Percentiles rank a stretch among this genome's conserved stretches.
Conservation (phyloP, 2,329 filamentous ascomycete genomes). For the Penicillium hesseltinei region DNA sequence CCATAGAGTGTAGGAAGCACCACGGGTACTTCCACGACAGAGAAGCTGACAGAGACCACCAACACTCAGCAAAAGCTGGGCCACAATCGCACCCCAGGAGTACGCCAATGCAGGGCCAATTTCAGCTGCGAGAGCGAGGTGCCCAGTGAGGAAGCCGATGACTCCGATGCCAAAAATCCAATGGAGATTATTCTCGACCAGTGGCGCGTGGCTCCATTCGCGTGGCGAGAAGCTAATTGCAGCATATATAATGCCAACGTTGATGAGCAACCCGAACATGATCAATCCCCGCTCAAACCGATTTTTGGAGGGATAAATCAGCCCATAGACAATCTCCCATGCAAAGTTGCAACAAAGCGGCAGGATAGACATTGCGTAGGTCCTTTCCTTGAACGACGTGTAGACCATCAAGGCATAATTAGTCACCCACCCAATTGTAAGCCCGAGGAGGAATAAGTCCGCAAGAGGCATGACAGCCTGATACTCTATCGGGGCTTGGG, state of each 20-base stretch:
- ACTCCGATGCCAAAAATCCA: neutral
- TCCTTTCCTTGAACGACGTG: neutral
- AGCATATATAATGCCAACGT: neutral
- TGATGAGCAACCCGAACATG: neutral
- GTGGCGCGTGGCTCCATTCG: too few species aligned
- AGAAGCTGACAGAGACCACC: neutral
- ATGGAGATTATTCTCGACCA: neutral
- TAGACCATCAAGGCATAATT: neutral
- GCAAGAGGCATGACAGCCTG: neutral
- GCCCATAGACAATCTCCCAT: neutral
- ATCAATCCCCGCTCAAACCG: neutral
- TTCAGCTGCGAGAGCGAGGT: too few species aligned
- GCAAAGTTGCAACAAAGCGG: neutral
- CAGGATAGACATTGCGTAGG: too few species aligned
- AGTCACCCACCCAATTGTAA: too few species aligned
- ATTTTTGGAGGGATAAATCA: neutral
- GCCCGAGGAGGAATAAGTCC: too few species aligned
- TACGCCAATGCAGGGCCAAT: neutral
- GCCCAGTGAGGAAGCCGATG: too few species aligned
- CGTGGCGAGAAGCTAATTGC: neutral
- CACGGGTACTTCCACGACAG: neutral
- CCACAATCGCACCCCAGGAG: neutral
- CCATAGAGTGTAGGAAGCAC: neutral
- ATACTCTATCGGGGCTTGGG: neutral
- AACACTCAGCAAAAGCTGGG: neutral